Base-by-base conservation (phyloP, 805 yeast species). In the Metschnikowia baotianmanensis region DNA sequence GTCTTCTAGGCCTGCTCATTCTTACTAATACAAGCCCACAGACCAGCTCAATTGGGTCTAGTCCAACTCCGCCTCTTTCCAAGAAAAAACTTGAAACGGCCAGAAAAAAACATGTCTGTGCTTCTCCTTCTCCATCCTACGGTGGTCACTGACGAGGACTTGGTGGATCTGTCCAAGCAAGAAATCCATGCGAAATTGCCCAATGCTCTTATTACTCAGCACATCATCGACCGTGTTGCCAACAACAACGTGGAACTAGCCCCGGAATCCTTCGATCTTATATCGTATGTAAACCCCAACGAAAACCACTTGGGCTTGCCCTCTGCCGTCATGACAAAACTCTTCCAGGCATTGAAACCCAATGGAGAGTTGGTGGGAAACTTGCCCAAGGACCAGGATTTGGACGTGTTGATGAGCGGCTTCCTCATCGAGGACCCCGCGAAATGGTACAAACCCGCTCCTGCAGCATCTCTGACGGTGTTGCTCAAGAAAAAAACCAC, bases 391-490 rank as follows among this genome's bases (percentile, higher is more conserved):
- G 74, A 70, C 45, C 79, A 67, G 47, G 67, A 65, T 34, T 58
- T 86, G 39, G 83, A 82, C 51, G 90, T 81, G 19, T 67, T 85
- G 38, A 71, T 82, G 69, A 71, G 74, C 23, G 91, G 90, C 0
- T 82, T 85, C 47, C 62, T 77, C n/a, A 63, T 71, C 5, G 47
- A 48, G 25, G 71, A 65, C 19, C 63, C 70, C 19, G 51, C 47
- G 6, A 54, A 52, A 30, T 85, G 90, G 89, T 50, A 65, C 10
- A 81, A 76, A 56, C 83, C 85, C 5, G 66, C 61, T 20, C 59
- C 64, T 2, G 58, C 50, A 4, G 58, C 57, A 16, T 46, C 57
- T 22, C 47, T 53, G 25, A 36, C 63, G 32, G 62, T 63, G 23
- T 66, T 61, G 18, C 67, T 64, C 46, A 62, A 58, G 40, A 62